Percentiles rank a stretch among this genome's conserved stretches.
Conservation (phyloP, 257 asterid species). For the Avicennia marina region DNA sequence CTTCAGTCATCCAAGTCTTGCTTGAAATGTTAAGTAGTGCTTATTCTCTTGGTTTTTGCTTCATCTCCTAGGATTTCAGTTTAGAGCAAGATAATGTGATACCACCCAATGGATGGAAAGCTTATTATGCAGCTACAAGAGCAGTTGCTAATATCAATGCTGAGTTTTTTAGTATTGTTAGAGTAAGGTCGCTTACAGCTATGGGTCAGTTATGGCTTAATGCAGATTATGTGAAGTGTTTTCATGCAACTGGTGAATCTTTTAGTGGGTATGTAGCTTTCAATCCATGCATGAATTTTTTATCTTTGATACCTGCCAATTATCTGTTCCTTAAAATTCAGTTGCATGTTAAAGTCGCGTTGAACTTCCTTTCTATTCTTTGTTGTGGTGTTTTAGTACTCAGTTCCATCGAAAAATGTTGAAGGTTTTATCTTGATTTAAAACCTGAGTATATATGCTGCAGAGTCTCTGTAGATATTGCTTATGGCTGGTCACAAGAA, state of each 20-base stretch:
- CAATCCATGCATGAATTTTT: conserved; percentile 3
- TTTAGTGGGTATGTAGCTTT: conserved; percentile 70
- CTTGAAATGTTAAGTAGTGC: conserved; percentile 17
- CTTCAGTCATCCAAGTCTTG: conserved; percentile 3
- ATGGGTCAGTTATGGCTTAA: conserved; percentile 90
- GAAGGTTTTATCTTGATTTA: no score
- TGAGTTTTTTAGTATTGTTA: conserved; percentile 58
- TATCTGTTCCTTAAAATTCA: no score
- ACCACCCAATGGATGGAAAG: conserved; percentile 93
- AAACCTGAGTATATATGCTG: no score
- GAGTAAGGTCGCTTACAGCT: conserved; percentile 59
- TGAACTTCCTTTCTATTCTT: no score
- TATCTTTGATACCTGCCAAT: background rate
- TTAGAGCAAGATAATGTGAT: conserved; percentile 65
- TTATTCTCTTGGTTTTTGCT: conserved; percentile 9
- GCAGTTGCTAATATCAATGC: conserved; percentile 64
- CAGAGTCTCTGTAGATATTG: no score
- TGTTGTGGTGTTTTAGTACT: no score
- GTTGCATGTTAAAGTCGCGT: no score
- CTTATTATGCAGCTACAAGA: conserved; percentile 89
- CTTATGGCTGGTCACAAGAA: no score
- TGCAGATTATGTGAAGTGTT: conserved; percentile 87
- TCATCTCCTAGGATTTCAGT: conserved; percentile 67
- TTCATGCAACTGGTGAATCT: conserved; percentile 73
- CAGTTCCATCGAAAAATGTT: no score